Evolutionary conservation across 805 yeast genomes (phyloP), one percentile per base, ranked within the genome.

Genomic region (Pichia eremophila): DNA sequence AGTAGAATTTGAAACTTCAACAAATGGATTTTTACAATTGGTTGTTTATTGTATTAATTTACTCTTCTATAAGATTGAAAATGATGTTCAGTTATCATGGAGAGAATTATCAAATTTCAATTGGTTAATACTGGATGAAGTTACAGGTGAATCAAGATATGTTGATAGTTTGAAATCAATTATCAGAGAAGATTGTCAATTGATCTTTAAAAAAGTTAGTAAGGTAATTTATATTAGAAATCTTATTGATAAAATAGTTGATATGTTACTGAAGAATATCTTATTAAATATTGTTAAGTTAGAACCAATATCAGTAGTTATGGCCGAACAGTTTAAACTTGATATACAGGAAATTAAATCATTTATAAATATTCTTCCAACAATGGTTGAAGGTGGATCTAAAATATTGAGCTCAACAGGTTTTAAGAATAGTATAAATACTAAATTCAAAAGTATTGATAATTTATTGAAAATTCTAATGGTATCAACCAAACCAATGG

Each of bases 241-340:
- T 57, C 75, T 86, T 42, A 75, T 88, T 60, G 95, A 88, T 57
- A 80, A 83, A 49, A 66, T 85, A 17, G 78, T 87, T 25, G 97
- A 90, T 47, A 58, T 73, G 36, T 65, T 85, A 1, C 68, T 81
- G 8, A 67, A 66, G 36, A 75, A 81, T 17, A 79, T 83, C 55
- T 59, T 82, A 45, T 67, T 73, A 29, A 78, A 75, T 47, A 74
- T 89, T 45, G 69, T 78, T 8, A 72, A 73, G 45, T 68, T 85
- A 35, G 81, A 78, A 46, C 95, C 96, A 0, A 66, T 79, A n/a
- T 70, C 80, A 2, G 85, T 81, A 38, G 69, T 79, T 12, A 74
- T 73, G 57, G 84, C 91, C 4, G 96, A 90, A 61, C 97, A 91
- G 61, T 70, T 91, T 58, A 67, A 83, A 38, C 67, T 85, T 22